Evolutionary conservation across 2,329 filamentous ascomycete species (phyloP), one percentile per base, ranked within the genome.

Genomic region (Epichloe sp.): DNA sequence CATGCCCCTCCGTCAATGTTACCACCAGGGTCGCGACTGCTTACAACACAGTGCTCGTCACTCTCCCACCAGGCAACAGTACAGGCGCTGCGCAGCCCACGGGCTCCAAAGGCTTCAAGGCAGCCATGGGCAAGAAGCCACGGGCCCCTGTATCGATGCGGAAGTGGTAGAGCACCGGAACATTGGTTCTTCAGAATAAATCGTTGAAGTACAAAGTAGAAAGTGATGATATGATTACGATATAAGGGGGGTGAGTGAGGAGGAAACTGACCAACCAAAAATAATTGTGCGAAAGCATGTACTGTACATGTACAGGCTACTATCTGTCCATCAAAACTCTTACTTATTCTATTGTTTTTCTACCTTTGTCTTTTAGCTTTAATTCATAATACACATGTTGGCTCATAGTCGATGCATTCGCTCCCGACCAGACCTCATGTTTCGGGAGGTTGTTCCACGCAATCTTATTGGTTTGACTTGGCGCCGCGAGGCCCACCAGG

Each of bases 1-100:
- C 54, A 19, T 66, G 62, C 49, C 48, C 57, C 14, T 44, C 49
- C 3, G 55, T 52, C 47, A 52, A 57, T 12, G 52, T 59, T 21
- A 63, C 60, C 5, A 66, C 65, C 26, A 63, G 60, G 42, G 59
- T 66, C 23, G 54, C 60, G 11, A 68, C 66, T 14, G 57, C 63
- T 36, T 69, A 64, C 55, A 69, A 68, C 57, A 70, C 66, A 1
- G 57, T 69, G n/a, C 53, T 60, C 15, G 59, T 63, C 51, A 68
- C 65, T 5, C 57, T 65, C 12, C n/a, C 15, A 15, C 36, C 52
- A 5, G 48, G 48, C 14, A 51, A 44, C 17, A 12, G 45, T 8
- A 53, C 48, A 17, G 34, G 38, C 7, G 37, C 40, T 31, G 40
- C 48, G 14, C 48, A 45, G 34, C 48, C 52, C 23, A 47, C 44